Conservation (phyloP, 768 basidiomycete genomes). For the Tulasnella calospora region DNA sequence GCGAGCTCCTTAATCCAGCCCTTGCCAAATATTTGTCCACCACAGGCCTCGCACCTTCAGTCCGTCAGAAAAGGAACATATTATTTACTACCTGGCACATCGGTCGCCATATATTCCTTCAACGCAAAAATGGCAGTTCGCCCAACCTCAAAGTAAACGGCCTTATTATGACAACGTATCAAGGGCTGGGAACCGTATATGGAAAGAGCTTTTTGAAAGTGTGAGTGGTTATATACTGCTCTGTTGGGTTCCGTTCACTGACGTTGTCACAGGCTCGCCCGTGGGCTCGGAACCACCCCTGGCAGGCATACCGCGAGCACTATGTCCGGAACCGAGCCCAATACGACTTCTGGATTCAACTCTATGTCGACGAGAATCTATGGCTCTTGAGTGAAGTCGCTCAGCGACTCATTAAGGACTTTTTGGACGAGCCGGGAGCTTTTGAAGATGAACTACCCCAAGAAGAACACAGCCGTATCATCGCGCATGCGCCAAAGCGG, state of each 20-base stretch:
- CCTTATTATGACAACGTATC: background rate
- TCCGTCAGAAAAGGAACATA: background rate
- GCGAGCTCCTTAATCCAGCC: background rate
- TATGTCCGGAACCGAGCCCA: background rate
- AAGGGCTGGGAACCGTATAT: background rate
- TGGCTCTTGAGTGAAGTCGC: background rate
- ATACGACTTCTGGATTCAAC: constrained; percentile 1
- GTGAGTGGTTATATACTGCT: background rate
- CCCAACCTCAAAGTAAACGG: background rate
- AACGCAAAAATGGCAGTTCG: background rate
- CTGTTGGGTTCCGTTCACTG: background rate
- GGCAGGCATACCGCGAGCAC: background rate
- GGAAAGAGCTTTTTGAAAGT: background rate
- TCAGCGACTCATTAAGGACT: background rate
- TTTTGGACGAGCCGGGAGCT: background rate
- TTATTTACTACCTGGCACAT: background rate
- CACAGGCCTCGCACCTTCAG: background rate
- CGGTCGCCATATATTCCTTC: background rate
- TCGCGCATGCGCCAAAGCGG: background rate
- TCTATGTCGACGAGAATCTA: background rate
- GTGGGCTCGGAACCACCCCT: background rate
- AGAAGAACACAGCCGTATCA: background rate
- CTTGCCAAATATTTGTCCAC: background rate
- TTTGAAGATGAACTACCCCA: background rate
- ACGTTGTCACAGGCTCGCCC: background rate